These are phyloP conservation scores for Cylindrodendrum hubeiense DNA, from an alignment of 2,329 filamentous ascomycete genomes.

Conservation along the genomic window DNA sequence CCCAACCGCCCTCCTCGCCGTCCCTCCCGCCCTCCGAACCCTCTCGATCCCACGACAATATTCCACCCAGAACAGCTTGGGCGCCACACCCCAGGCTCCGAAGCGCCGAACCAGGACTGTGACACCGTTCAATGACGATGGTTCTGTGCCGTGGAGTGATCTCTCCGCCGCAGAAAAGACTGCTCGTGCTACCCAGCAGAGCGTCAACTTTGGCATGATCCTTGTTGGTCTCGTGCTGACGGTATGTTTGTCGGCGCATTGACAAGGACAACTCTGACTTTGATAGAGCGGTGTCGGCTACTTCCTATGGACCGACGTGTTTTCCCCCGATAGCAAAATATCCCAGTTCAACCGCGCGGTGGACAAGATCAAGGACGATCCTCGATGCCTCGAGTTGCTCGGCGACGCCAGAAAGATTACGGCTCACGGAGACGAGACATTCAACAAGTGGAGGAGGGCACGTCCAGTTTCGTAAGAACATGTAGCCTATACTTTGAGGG, in stretches of 20 bases:
- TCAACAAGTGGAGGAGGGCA: conserved; percentile 82
- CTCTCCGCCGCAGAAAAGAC: conserved; percentile 83
- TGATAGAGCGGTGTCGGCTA: conserved; percentile 80
- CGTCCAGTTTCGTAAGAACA: conserved; percentile 68
- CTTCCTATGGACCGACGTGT: conserved; percentile 84
- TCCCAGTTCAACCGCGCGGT: conserved; percentile 90
- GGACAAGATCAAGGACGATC: conserved; percentile 79
- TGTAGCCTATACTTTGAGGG: background rate
- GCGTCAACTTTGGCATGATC: conserved; percentile 87
- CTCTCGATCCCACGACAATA: conserved; percentile 63
- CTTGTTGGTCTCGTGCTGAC: conserved; percentile 81
- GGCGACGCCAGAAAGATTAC: conserved; percentile 81
- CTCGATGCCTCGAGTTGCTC: conserved; percentile 78
- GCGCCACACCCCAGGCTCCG: conserved; percentile 54
- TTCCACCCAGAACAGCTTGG: conserved; percentile 68
- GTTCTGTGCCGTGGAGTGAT: conserved; percentile 83
- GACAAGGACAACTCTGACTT: conserved; percentile 14
- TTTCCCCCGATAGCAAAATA: conserved; percentile 87
- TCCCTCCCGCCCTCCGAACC: conserved; percentile 49
- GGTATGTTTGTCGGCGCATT: conserved; percentile 56
- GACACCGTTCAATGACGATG: conserved; percentile 89
- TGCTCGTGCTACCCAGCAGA: conserved; percentile 88
- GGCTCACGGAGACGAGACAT: conserved; percentile 84
- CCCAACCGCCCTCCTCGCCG: conserved; percentile 45
- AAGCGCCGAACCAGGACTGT: conserved; percentile 77